These are phyloP conservation scores for Aspergillus ostianus DNA, from an alignment of 495 filamentous ascomycete genomes.

Conservation along the genomic window DNA sequence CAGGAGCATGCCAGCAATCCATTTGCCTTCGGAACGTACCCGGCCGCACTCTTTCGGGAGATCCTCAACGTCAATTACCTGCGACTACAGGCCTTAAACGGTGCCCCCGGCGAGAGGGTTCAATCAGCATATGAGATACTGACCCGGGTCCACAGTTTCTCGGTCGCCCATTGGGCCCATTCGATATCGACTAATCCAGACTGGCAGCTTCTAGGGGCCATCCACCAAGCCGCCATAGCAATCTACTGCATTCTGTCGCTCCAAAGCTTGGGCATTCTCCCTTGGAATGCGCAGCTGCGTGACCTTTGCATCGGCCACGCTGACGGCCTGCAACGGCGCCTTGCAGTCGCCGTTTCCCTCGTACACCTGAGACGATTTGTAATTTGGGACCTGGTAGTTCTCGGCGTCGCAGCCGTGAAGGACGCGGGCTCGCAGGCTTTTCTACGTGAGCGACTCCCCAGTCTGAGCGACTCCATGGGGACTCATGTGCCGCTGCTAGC, in stretches of 20 bases:
- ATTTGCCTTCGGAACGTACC: constrained; percentile 3
- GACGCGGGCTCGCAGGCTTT: constrained; percentile 20
- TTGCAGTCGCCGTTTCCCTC: constrained; percentile 17
- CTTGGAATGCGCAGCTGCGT: constrained; percentile 9
- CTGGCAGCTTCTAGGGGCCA: constrained; percentile 19
- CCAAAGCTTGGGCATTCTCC: constrained; percentile 27
- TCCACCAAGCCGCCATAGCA: constrained; percentile 27
- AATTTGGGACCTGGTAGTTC: constrained; percentile 33
- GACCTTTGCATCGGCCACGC: not conserved
- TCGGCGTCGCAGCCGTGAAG: constrained; percentile 30
- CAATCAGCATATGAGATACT: not conserved
- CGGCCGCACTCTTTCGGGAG: constrained; percentile 5
- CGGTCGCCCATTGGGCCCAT: constrained; percentile 23
- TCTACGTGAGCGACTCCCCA: constrained; percentile 16
- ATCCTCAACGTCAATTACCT: constrained; percentile 10
- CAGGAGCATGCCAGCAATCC: not conserved
- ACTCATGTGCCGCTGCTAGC: constrained; percentile 22
- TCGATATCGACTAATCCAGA: constrained; percentile 14
- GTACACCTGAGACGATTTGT: constrained; percentile 21
- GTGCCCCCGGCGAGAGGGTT: not conserved
- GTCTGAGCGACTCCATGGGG: constrained; percentile 24
- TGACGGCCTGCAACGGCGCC: constrained; percentile 12
- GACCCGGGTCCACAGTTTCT: not conserved
- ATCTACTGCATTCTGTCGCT: constrained; percentile 33
- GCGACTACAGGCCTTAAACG: not conserved